Evolutionary conservation across 345 rosid genomes (phyloP).

Genomic region (Leavenworthia alabamica): DNA sequence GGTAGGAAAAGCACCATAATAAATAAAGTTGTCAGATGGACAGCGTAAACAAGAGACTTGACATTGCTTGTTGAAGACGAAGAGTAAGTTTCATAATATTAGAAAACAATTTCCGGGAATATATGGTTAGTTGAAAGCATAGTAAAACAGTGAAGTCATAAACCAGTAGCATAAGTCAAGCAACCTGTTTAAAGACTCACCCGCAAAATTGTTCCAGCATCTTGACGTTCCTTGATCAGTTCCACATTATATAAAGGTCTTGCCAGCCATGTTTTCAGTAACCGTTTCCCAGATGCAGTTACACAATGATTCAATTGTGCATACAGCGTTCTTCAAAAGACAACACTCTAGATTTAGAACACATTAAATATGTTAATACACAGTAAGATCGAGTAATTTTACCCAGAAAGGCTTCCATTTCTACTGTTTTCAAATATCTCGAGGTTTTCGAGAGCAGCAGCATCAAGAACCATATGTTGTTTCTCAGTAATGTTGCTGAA

Average conservation of each 20-base stretch:
- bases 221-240: conserved; percentile 84
- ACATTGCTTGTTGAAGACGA: conserved; percentile 9
- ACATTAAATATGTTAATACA: conserved; percentile 3
- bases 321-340: conserved; percentile 66
- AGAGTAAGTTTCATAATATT: conserved; percentile 12
- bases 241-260: conserved; percentile 65
- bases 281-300: conserved; percentile 88
- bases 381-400: conserved; percentile 22
- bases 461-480: conserved; percentile 89
- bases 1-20: conserved; percentile 23
- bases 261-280: conserved; percentile 90
- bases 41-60: background rate
- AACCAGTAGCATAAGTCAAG: background rate
- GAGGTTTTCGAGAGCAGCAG: conserved; percentile 94
- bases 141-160: background rate
- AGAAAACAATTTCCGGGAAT: background rate
- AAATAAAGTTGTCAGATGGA: conserved; percentile 12
- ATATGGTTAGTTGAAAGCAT: conserved; percentile 2
- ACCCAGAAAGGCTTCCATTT: conserved; percentile 85
- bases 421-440: conserved; percentile 93
- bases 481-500: conserved; percentile 49
- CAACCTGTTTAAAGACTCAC: conserved; percentile 38
- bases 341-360: conserved; percentile 16
- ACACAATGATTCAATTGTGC: conserved; percentile 87
- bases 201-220: conserved; percentile 77